These are phyloP conservation scores for Nakazawaea wickerhamii DNA, from an alignment of 805 yeast genomes.

Conservation along the genomic window DNA sequence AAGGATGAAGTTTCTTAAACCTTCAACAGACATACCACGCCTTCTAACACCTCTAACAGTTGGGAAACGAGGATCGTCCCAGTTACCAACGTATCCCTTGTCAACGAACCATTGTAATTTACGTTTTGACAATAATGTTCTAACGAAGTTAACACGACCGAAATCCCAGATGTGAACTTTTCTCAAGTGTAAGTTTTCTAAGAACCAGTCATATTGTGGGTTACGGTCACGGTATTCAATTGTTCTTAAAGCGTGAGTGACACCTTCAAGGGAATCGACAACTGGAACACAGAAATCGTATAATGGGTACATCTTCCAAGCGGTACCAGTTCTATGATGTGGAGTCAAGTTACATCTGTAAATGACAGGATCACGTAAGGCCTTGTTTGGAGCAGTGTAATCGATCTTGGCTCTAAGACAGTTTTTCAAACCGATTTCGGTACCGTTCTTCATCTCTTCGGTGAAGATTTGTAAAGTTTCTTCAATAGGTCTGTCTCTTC, in stretches of 20 bases:
- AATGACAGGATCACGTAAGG: constrained; percentile 96
- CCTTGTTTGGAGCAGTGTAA: constrained; percentile 84
- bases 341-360: constrained; percentile 97
- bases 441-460: constrained; percentile 89
- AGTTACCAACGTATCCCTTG: constrained; percentile 75
- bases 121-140: constrained; percentile 94
- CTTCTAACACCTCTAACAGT: constrained; percentile 99
- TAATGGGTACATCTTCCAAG: constrained; percentile 97
- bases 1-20: constrained; percentile 86
- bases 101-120: constrained; percentile 99
- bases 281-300: constrained; percentile 98
- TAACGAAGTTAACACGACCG: constrained; percentile 92
- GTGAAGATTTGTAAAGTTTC: constrained; percentile 85
- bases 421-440: constrained; percentile 86
- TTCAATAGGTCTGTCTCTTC: constrained; percentile 90
- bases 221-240: constrained; percentile 98
- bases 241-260: constrained; percentile 96
- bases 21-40: constrained; percentile 99
- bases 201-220: constrained; percentile 97
- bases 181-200: constrained; percentile 73
- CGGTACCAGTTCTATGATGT: constrained; percentile 90
- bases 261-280: constrained; percentile 94
- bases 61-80: constrained; percentile 99
- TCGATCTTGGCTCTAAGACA: constrained; percentile 97
- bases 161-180: constrained; percentile 98